Evolutionary conservation across 192 early-diverging fungal species (phyloP).

Genomic region (Backusella luteola): DNA sequence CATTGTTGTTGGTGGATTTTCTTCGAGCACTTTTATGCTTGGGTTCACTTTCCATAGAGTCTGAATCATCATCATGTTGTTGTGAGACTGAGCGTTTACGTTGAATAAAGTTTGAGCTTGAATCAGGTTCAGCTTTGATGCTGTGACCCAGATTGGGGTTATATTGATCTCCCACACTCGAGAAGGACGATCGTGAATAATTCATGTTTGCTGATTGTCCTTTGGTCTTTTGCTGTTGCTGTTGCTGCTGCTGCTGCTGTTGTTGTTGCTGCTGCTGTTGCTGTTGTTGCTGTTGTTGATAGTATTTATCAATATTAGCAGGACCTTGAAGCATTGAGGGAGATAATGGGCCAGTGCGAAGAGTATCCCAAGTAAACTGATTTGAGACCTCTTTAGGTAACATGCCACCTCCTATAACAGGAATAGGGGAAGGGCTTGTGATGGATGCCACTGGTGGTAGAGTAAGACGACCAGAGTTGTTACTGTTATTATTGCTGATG

Average conservation of each 20-base stretch:
- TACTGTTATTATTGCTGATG: background rate
- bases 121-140: background rate
- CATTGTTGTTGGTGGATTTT: background rate
- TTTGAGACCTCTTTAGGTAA: constrained; percentile 32
- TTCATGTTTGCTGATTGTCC: background rate
- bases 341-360: constrained; percentile 51
- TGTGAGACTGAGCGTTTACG: background rate
- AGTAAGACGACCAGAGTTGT: constrained; percentile 32
- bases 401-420: constrained; percentile 18
- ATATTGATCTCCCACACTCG: background rate
- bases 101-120: background rate
- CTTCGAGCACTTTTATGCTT: background rate
- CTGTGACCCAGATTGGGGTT: background rate
- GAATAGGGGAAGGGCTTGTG: constrained; percentile 45
- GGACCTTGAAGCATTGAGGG: constrained; percentile 70
- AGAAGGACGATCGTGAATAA: background rate
- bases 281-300: background rate
- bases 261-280: background rate
- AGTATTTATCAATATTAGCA: constrained; percentile 29
- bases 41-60: background rate
- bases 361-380: constrained; percentile 53
- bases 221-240: background rate
- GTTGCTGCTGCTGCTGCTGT: background rate
- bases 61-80: background rate
- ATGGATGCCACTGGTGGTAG: constrained; percentile 74